Evolutionary conservation across 1,139 yeast species (phyloP), one percentile per base, ranked within the genome.

Genomic region (Geotrichum siamense): DNA sequence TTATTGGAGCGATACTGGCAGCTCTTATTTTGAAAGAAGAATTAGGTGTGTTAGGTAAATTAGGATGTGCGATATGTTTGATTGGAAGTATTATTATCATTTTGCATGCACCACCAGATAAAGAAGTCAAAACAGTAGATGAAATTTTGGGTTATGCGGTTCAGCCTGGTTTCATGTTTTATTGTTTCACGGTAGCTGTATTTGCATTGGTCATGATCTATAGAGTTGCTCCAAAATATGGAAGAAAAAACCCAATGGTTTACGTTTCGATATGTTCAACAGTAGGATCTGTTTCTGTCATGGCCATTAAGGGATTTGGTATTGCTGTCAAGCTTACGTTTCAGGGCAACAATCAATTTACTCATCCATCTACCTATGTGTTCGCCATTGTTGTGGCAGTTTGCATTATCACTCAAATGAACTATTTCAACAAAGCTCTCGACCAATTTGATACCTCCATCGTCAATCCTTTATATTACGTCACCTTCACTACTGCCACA

Each of bases 401-500:
- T 35, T 86, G 96, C 65, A 86, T 87, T 53, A 59, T 84, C 55
- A 84, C 94, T 2, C 96, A 86, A 64, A 85, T 86, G 96, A 86
- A 85, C 67, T 86, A 83, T 62, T 85, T 86, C 71, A 86, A 86
- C 71, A 86, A 85, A 67, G 96, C 96, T 0, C 72, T 86, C 58
- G 96, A 89, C 56, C 95, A 84, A 62, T 86, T 85, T 58, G 96
- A 86, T 60, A 86, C 96, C 2, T 84, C 94, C 1, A 83, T 87
- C 53, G 96, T 86, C 46, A 86, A 87, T 62, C 96, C 96, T 26
- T 70, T 86, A 50, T 86, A 86, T 66, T 86, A 87, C 59, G 96
- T 86, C 45, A 81, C 95, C 0, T 87, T 86, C 65, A 86, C 96
- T 32, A 86, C 96, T 0, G 85, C 84, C 47, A 87, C 96, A 0